These are phyloP conservation scores for Pleomassaria siparia DNA, from an alignment of 2,329 filamentous ascomycete species.

Conservation along the genomic window DNA sequence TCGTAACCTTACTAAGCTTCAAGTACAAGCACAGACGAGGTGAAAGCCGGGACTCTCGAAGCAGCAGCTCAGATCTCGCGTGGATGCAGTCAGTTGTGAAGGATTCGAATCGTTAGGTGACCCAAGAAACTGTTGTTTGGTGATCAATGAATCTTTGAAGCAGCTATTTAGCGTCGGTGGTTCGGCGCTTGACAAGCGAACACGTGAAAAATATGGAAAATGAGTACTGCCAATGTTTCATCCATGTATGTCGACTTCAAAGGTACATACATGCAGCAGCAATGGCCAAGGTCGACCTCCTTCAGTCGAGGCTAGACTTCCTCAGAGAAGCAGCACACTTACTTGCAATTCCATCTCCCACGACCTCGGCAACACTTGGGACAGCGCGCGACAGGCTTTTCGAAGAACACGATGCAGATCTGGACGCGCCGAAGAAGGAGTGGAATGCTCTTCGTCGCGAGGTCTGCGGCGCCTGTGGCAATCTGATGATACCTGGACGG, in stretches of 20 bases:
- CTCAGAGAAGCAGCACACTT: slow-evolving; percentile 38
- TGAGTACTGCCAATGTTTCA: background rate
- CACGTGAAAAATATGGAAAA: slow-evolving; percentile 3
- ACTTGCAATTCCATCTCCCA: slow-evolving; percentile 34
- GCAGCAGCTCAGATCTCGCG: background rate
- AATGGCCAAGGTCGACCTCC: slow-evolving; percentile 22
- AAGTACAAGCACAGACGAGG: background rate
- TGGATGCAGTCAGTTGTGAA: background rate
- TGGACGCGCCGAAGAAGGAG: slow-evolving; percentile 29
- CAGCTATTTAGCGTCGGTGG: slow-evolving; percentile 5
- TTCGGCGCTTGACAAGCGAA: slow-evolving; percentile 8
- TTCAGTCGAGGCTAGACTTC: slow-evolving; percentile 29
- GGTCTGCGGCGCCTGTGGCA: slow-evolving; percentile 43
- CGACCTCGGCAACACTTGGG: slow-evolving; percentile 35
- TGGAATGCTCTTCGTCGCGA: slow-evolving; percentile 31
- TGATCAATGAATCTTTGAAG: background rate
- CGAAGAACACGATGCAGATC: slow-evolving; percentile 26
- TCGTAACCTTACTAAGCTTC: background rate
- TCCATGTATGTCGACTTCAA: slow-evolving; percentile 4
- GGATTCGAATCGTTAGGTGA: background rate
- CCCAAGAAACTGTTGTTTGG: background rate
- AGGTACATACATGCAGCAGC: slow-evolving; percentile 1
- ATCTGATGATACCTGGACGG: slow-evolving; percentile 40
- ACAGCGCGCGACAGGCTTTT: slow-evolving; percentile 29
- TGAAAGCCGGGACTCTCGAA: background rate